phyloP scores from a whole-genome alignment of 73 alveolate species.

The Tetrahymena malaccensis region DNA sequence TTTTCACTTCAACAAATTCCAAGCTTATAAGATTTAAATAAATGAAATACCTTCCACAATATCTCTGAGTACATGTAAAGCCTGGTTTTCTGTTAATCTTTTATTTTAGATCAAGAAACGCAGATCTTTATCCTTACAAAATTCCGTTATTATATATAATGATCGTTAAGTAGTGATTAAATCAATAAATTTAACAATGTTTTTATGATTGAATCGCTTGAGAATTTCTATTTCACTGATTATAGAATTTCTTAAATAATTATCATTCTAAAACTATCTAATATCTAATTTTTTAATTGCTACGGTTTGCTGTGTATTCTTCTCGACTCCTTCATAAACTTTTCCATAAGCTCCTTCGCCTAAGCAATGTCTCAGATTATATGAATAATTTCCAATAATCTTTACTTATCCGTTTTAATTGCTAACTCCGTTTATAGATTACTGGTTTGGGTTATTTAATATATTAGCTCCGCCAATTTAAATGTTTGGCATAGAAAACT shows the following conservation, averaged over 20 bases:
- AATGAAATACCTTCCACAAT: not conserved
- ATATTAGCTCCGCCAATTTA: not conserved
- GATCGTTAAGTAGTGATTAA: conserved; percentile 29
- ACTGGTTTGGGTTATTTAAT: not conserved
- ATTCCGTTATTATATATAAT: conserved; percentile 35
- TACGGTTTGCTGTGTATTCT: conserved; percentile 5
- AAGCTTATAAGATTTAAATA: not conserved
- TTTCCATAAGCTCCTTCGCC: conserved; percentile 49
- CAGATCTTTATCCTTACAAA: conserved; percentile 37
- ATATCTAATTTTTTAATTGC: conserved; percentile 40
- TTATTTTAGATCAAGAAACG: conserved; percentile 20
- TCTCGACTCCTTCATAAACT: conserved; percentile 36
- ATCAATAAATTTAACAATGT: conserved; percentile 35
- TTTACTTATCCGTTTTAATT: conserved; percentile 24
- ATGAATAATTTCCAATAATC: conserved; percentile 31
- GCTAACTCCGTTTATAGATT: not conserved
- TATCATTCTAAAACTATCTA: conserved; percentile 29
- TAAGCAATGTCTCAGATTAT: conserved; percentile 37
- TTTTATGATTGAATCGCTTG: conserved; percentile 32
- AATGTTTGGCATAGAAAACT: not conserved
- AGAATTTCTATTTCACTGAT: conserved; percentile 34
- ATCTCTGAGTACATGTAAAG: not conserved
- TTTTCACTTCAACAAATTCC: not conserved
- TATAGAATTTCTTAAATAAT: conserved; percentile 26
- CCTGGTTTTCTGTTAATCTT: conserved; percentile 19